Base-by-base conservation (phyloP, 1,139 yeast species). In the Martiniozyma asiatica region DNA sequence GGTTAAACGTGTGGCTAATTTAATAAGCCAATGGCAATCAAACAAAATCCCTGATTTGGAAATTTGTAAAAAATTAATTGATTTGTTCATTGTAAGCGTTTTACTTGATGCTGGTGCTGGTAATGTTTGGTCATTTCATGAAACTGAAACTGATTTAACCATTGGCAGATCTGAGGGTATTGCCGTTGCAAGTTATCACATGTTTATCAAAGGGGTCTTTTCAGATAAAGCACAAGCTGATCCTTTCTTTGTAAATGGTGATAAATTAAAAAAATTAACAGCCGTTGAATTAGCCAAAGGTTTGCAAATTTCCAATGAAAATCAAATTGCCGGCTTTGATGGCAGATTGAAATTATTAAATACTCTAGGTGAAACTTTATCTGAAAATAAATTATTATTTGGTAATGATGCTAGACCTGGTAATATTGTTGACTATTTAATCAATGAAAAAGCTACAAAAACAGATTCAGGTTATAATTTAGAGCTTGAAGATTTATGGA, bases 101-200 rank as follows among this genome's bases (percentile, higher is more conserved):
- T 48, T 72, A 28, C 52, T 72, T 19, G 79, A 72, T 46, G 78
- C 78, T 4, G 78, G 78, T 17, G 77, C 78, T 1, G 78, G 78
- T 11, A 63, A 66, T 34, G 43, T 41, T 8, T 72, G 78, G 78
- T 48, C 47, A 26, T 72, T 56, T 43, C 65, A 59, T 26, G 52
- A 51, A 10, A 45, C 48, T 15, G 22, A 10, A 10, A 33, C 24
- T 18, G 51, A 47, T 4, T 45, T 45, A 14, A 44, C 49, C 17
- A 48, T 48, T 34, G 48, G 48, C 19, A 59, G 78, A 45, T 65
- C 73, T 13, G 79, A 72, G 50, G 79, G 79, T 4, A 54, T 70
- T 32, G 78, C 77, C 3, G 63, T 71, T 25, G 77, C 74, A 0
- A 61, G 71, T 14, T 56, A 64, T 33, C 59, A 69, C 39, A 58